Percentiles rank a stretch among this genome's conserved stretches.
phyloP scores from a whole-genome alignment of 257 asterid genomes.

The Parsonsia alboflavescens region DNA sequence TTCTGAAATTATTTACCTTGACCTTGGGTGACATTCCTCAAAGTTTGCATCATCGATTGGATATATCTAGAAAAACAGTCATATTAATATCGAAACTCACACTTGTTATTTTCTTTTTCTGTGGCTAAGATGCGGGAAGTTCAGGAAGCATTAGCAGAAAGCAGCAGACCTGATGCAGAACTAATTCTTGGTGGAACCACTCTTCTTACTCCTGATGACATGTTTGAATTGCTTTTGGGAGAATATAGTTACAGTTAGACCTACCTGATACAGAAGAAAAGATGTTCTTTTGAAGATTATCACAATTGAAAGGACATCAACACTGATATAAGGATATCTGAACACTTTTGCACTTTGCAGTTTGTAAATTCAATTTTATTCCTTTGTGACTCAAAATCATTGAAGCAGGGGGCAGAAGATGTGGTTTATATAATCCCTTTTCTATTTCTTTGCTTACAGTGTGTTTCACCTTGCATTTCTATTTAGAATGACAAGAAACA shows the following conservation, averaged over 20 bases:
- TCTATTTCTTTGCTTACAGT: no score
- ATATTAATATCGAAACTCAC: neutral
- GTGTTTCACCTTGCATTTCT: no score
- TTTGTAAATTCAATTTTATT: neutral
- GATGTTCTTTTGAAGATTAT: neutral
- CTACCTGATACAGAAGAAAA: neutral
- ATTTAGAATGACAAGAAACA: no score
- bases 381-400: neutral
- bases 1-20: neutral
- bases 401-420: no score
- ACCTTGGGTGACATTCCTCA: neutral
- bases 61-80: neutral
- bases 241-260: conserved; percentile 49
- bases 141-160: conserved; percentile 72
- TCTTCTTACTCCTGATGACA: conserved; percentile 74
- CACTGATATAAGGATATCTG: neutral
- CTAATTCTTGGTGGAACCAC: conserved; percentile 87
- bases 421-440: no score
- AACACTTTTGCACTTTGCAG: neutral
- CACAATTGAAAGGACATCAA: neutral
- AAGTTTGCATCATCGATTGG: neutral
- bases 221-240: conserved; percentile 84
- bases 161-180: conserved; percentile 78
- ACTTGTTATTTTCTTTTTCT: conserved; percentile 9
- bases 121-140: conserved; percentile 71